Evolutionary conservation across 768 basidiomycete species (phyloP).

Genomic region (Amylocystis lapponica): DNA sequence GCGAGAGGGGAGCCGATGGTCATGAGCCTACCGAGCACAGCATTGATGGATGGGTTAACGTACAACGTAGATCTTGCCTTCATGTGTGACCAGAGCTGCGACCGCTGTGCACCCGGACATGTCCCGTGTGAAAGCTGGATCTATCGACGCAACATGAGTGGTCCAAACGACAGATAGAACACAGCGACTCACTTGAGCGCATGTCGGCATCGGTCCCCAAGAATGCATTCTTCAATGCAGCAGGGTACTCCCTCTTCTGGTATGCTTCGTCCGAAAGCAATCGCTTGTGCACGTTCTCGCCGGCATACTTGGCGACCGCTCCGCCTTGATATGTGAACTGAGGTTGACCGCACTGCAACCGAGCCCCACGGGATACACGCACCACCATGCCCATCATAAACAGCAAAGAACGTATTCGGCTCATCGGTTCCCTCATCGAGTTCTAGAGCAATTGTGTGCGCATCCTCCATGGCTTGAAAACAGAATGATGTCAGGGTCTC

Average conservation of each 20-base stretch:
- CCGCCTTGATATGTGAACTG: conserved; percentile 44
- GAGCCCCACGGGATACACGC: conserved; percentile 16
- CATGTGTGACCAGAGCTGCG: conserved; percentile 73
- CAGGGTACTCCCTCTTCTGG: conserved; percentile 59
- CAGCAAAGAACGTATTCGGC: conserved; percentile 84
- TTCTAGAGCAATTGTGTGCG: conserved; percentile 72
- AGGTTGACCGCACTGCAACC: conserved; percentile 1
- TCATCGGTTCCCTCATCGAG: conserved; percentile 47
- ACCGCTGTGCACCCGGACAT: conserved; percentile 97
- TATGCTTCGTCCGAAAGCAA: conserved; percentile 70
- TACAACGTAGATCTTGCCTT: conserved; percentile 77
- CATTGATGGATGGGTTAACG: too few species aligned
- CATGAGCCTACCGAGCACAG: background rate
- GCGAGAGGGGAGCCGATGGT: background rate
- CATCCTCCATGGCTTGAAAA: conserved; percentile 90
- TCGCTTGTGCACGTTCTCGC: conserved; percentile 76
- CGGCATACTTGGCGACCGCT: conserved; percentile 83
- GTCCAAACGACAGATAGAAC: conserved; percentile 19
- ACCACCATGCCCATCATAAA: conserved; percentile 99
- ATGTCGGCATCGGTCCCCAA: conserved; percentile 94
- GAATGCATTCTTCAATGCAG: conserved; percentile 83
- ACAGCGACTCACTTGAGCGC: conserved; percentile 72
- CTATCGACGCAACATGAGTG: too few species aligned
- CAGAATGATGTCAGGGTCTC: conserved; percentile 13
- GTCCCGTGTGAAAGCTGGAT: conserved; percentile 82